A percentile compares a stretch with the other conserved stretches of the same genome.
phyloP scores from a whole-genome alignment of 2,329 filamentous ascomycete species.

The Rhynchosporium secalis region DNA sequence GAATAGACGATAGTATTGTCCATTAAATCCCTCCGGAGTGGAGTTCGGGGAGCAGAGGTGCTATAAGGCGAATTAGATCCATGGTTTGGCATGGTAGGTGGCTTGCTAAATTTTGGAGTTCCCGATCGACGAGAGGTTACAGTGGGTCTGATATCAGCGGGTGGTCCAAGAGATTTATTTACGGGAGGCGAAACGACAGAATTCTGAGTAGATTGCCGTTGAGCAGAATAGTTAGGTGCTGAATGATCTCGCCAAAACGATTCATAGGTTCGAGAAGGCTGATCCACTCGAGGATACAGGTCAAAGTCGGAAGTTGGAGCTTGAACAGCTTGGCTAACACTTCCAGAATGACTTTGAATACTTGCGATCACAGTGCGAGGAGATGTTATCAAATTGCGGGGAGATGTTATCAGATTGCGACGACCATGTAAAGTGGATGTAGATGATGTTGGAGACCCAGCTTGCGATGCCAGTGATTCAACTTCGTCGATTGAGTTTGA shows the following conservation, averaged over 20 bases:
- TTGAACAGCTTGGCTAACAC: slow-evolving; percentile 21
- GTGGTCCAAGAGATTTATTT: slow-evolving; percentile 42
- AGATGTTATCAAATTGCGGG: slow-evolving; percentile 52
- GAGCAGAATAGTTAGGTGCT: slow-evolving; percentile 37
- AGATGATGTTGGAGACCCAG: slow-evolving; percentile 62
- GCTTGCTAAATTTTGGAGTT: slow-evolving; percentile 37
- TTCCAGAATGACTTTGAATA: slow-evolving; percentile 36
- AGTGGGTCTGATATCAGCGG: slow-evolving; percentile 42
- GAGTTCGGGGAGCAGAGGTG: slow-evolving; percentile 35
- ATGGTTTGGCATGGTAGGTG: slow-evolving; percentile 34
- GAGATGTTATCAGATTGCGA: slow-evolving; percentile 55
- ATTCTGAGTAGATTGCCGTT: slow-evolving; percentile 44
- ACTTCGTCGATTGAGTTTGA: slow-evolving; percentile 74
- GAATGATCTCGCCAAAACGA: slow-evolving; percentile 48
- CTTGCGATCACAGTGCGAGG: slow-evolving; percentile 48
- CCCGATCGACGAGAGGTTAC: slow-evolving; percentile 35
- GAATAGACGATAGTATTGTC: slow-evolving; percentile 52
- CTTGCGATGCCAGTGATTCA: slow-evolving; percentile 70
- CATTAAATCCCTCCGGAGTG: slow-evolving; percentile 27
- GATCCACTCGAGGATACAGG: slow-evolving; percentile 38
- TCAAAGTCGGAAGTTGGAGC: slow-evolving; percentile 37
- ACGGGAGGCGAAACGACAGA: slow-evolving; percentile 51
- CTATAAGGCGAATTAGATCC: slow-evolving; percentile 33
- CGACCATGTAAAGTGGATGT: slow-evolving; percentile 55
- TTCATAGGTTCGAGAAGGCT: slow-evolving; percentile 44